phyloP scores from a whole-genome alignment of 1,139 yeast species.

The Debaryomyces sp. region DNA sequence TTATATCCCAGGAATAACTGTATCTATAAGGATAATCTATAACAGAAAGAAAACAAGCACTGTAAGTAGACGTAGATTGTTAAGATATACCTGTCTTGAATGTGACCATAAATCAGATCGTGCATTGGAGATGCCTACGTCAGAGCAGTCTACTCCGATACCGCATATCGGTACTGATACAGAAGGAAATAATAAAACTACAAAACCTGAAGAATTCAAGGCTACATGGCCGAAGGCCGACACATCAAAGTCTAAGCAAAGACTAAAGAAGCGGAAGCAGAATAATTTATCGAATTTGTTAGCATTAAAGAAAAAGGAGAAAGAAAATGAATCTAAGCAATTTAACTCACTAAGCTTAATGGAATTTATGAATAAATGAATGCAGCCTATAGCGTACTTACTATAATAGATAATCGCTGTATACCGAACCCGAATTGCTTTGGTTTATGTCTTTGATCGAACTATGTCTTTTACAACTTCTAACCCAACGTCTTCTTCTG shows the following conservation, averaged over 20 bases:
- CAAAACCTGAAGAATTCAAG: conserved; percentile 6
- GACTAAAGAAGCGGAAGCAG: conserved; percentile 35
- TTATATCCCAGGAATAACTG: conserved; percentile 49
- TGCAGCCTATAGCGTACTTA: not conserved
- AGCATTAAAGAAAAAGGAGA: conserved; percentile 44
- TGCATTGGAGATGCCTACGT: conserved; percentile 3
- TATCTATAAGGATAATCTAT: conserved; percentile 21
- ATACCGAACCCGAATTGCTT: not conserved
- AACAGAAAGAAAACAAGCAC: conserved; percentile 10
- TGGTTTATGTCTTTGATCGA: conserved; percentile 7
- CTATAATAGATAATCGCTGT: conserved; percentile 1
- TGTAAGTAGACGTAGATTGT: not conserved
- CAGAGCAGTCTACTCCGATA: conserved; percentile 6
- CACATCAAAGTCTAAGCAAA: conserved; percentile 23
- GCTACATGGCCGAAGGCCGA: conserved; percentile 12
- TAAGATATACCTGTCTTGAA: conserved; percentile 17
- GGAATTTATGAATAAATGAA: conserved; percentile 43
- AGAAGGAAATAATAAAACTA: conserved; percentile 3
- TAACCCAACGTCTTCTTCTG: conserved; percentile 59
- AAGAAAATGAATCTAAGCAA: conserved; percentile 25
- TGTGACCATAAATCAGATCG: conserved; percentile 11
- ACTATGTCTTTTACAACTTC: conserved; percentile 30
- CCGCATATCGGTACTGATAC: not conserved
- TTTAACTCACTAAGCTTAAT: conserved; percentile 44
- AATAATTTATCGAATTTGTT: conserved; percentile 40